These are phyloP conservation scores for Sphagnum contortum DNA, from an alignment of 225 moss, liverwort and hornwort genomes.

Conservation along the genomic window DNA sequence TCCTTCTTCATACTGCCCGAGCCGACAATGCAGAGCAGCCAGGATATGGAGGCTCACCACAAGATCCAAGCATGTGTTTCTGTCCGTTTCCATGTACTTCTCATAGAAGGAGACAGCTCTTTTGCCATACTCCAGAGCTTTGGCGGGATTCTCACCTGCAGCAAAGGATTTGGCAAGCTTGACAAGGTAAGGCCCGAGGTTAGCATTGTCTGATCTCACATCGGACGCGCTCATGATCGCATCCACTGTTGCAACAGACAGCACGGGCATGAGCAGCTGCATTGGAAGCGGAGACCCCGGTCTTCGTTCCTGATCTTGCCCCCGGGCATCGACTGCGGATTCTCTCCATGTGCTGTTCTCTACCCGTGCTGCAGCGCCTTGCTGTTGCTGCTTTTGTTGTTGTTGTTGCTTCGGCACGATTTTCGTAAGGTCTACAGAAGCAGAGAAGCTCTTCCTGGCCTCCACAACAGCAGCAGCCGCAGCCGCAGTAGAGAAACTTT, in stretches of 20 bases:
- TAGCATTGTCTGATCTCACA: constrained; percentile 24
- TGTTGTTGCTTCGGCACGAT: constrained; percentile 32
- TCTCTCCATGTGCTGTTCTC: constrained; percentile 23
- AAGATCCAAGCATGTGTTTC: constrained; percentile 74
- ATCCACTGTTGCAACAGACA: constrained; percentile 40
- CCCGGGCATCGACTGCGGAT: constrained; percentile 21
- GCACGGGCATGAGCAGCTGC: constrained; percentile 35
- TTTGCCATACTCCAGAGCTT: constrained; percentile 80
- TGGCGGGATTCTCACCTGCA: constrained; percentile 65
- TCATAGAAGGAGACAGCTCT: constrained; percentile 83
- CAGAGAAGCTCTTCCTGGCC: constrained; percentile 4
- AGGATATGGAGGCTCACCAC: constrained; percentile 89
- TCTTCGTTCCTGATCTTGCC: constrained; percentile 15
- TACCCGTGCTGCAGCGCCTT: constrained; percentile 9
- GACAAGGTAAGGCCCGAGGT: constrained; percentile 56
- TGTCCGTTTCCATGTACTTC: constrained; percentile 36
- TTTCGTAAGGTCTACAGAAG: constrained; percentile 19
- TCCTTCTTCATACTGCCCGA: constrained; percentile 80
- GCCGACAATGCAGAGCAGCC: constrained; percentile 83
- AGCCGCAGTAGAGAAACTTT: constrained; percentile 7
- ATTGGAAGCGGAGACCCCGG: constrained; percentile 13
- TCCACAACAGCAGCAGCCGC: constrained; percentile 7
- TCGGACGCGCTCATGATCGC: constrained; percentile 46
- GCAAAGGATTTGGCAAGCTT: constrained; percentile 90
- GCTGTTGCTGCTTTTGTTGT: constrained; percentile 5